phyloP scores from a whole-genome alignment of 1,284 basidiomycete species.

The Ganoderma resinaceum region DNA sequence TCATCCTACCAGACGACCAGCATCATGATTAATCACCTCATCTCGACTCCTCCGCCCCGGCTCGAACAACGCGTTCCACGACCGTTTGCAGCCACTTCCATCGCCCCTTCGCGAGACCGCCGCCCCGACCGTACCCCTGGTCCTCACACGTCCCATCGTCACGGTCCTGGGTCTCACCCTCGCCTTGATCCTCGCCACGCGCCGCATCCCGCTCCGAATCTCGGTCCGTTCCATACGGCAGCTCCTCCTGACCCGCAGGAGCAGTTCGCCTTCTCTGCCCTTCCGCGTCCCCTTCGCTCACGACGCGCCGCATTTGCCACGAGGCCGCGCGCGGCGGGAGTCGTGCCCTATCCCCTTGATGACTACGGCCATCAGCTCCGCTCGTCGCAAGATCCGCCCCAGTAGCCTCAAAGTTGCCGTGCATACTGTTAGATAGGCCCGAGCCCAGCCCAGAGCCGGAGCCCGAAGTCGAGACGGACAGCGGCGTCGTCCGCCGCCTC shows the following conservation, averaged over 20 bases:
- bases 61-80: conserved; percentile 10
- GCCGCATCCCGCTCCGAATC: conserved; percentile 8
- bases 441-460: neutral
- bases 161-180: neutral
- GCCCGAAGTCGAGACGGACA: neutral
- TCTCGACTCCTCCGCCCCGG: conserved; percentile 14
- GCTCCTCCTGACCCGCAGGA: conserved; percentile 12
- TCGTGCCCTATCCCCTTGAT: conserved; percentile 25
- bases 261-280: conserved; percentile 8
- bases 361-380: conserved; percentile 45
- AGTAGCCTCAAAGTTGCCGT: conserved; percentile 38
- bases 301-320: conserved; percentile 31
- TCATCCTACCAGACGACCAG: neutral
- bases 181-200: conserved; percentile 2
- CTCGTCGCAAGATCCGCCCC: conserved; percentile 32
- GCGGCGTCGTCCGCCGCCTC: conserved; percentile 41
- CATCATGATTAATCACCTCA: conserved; percentile 2
- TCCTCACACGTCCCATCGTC: neutral
- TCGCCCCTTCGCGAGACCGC: conserved; percentile 33
- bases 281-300: conserved; percentile 34
- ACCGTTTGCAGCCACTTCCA: conserved; percentile 48
- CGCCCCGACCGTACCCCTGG: neutral
- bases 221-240: conserved; percentile 21
- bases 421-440: conserved; percentile 1
- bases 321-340: conserved; percentile 9